Evolutionary conservation across 2,329 filamentous ascomycete species (phyloP).

Genomic region (Calonectria naviculata): DNA sequence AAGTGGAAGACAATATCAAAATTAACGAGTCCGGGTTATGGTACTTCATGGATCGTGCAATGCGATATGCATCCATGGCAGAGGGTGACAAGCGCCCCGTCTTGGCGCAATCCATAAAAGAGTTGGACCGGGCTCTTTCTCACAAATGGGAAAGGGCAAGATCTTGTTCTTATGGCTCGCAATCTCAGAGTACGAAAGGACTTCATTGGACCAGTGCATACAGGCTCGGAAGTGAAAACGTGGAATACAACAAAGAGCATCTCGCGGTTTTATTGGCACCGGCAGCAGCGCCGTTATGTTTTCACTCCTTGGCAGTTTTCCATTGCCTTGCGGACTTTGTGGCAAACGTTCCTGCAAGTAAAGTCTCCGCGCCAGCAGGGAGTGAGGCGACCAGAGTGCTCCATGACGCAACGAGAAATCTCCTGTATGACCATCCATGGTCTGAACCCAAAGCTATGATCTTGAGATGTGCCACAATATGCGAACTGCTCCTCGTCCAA

Average conservation of each 20-base stretch:
- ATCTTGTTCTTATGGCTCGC: not conserved
- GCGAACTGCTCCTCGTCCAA: not conserved
- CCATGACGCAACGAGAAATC: not conserved
- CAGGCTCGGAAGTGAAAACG: not conserved
- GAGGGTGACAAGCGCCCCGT: not conserved
- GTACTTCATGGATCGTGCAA: not conserved
- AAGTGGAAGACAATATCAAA: not conserved
- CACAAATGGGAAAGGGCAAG: not conserved
- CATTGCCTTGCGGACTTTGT: not conserved
- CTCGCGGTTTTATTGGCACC: not conserved
- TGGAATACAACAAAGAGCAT: conserved; percentile 1
- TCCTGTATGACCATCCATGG: not conserved
- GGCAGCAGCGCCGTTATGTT: not conserved
- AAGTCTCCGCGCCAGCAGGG: not conserved
- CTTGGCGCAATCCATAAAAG: not conserved
- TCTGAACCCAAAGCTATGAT: not conserved
- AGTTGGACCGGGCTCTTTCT: not conserved
- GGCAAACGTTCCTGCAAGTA: not conserved
- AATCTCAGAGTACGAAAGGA: not conserved
- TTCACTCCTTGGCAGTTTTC: not conserved
- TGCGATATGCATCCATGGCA: not conserved
- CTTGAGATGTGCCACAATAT: not conserved
- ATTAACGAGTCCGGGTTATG: not conserved
- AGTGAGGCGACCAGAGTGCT: not conserved
- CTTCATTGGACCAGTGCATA: not conserved